Base-by-base conservation (phyloP, 2,329 filamentous ascomycete genomes). In the Nemania bipapillata region DNA sequence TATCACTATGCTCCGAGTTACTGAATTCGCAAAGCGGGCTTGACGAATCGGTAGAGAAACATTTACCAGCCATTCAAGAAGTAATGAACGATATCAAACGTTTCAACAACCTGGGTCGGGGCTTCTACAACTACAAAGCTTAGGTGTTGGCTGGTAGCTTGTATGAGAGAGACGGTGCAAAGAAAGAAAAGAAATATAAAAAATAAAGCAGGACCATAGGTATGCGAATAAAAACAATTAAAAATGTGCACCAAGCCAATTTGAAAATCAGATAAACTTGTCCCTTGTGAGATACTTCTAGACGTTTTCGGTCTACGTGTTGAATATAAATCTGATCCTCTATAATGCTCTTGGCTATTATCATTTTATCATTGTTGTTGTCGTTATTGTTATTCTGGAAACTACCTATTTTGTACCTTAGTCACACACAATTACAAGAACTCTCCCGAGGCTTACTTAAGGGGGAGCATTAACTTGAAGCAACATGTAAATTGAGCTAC, bases 21-120 rank as follows among this genome's bases (percentile, higher is more conserved):
- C 61, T 63, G 3, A 57, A 35, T 40, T 56, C 61, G 12, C 61
- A 63, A 7, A 32, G 37, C 26, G 61, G 61, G 4, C 61, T 63
- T 3, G 61, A 57, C 1, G 61, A 63, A 30, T 56, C 61, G 20
- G 42, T 63, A 2, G 42, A 45, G n/a, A 63, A 63, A 30, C 42
- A 42, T 11, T 24, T 63, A 32, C 53, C 61, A 7, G 7, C 56
- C 15, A 35, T 63, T 30, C 28, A 47, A 28, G 42, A 63, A 49
- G 53, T 63, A 2, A 63, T 63, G 61, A 54, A 63, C 28, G 53
- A 57, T 30, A 63, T 63, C 7, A 63, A 57, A 17, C 52, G 54
- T 22, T 63, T 63, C 53, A 57, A 63, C 37, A 63, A 63, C 37
- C 61, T 63, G 7, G 61, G 61, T 4, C 53, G 61, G 30, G 61